Evolutionary conservation across 208 protist genomes (phyloP).

Genomic region (Balamuthia mandrillaris): DNA sequence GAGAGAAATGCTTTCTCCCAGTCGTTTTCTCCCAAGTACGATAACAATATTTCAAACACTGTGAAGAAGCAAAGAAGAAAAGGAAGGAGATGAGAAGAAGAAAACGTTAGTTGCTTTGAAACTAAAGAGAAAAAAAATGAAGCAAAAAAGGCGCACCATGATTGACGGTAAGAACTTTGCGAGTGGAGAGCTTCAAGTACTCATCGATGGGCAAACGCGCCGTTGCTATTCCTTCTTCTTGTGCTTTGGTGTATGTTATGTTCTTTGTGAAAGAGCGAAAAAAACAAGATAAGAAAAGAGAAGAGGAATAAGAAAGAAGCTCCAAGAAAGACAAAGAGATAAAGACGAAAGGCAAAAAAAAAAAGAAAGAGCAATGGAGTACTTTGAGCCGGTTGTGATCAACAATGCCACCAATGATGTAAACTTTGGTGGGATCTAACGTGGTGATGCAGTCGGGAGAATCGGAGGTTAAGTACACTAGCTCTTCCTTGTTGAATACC

Average conservation of each 20-base stretch:
- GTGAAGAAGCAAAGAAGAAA: neutral
- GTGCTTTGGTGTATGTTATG: slow-evolving; percentile 59
- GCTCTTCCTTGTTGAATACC: slow-evolving; percentile 30
- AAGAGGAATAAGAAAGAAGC: neutral
- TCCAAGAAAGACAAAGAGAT: neutral
- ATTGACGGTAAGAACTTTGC: slow-evolving; percentile 76
- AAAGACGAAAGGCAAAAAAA: neutral
- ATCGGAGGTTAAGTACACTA: slow-evolving; percentile 75
- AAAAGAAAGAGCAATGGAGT: neutral
- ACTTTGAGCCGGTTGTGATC: slow-evolving; percentile 77
- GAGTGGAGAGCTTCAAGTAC: slow-evolving; percentile 60
- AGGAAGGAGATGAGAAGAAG: neutral
- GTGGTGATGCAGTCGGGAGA: slow-evolving; percentile 62
- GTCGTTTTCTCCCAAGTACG: slow-evolving; percentile 39
- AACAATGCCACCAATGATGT: slow-evolving; percentile 80
- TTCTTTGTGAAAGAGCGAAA: neutral
- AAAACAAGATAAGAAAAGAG: neutral
- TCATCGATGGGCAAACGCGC: slow-evolving; percentile 72
- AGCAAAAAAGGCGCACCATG: slow-evolving; percentile 53
- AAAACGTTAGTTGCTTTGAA: neutral
- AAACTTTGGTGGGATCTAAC: slow-evolving; percentile 66
- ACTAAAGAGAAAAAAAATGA: slow-evolving; percentile 11
- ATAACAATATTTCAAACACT: slow-evolving; percentile 71
- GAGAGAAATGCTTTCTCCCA: slow-evolving; percentile 62
- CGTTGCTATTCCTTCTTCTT: slow-evolving; percentile 53